These are phyloP conservation scores for Rhizoctonia solani DNA, from an alignment of 1,284 basidiomycete genomes.

Conservation along the genomic window DNA sequence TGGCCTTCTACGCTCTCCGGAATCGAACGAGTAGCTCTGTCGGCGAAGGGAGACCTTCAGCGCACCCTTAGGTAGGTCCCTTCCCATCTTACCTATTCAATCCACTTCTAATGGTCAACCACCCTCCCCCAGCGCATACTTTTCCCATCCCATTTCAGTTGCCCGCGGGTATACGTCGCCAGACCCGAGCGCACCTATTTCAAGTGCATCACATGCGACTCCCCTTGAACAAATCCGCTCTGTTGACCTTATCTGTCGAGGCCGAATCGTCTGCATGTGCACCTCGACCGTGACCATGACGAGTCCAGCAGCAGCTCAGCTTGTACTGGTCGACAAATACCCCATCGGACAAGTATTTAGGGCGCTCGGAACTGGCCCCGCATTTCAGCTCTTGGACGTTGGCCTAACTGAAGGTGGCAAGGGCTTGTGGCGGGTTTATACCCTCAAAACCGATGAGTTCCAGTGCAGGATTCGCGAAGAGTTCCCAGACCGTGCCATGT, in stretches of 20 bases:
- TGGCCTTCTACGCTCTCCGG: constrained; percentile 57
- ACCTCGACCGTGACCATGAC: constrained; percentile 35
- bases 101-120: neutral
- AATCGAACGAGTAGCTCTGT: constrained; percentile 65
- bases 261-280: constrained; percentile 35
- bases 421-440: constrained; percentile 49
- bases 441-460: constrained; percentile 58
- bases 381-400: constrained; percentile 60
- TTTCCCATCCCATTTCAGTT: constrained; percentile 61
- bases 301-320: constrained; percentile 45
- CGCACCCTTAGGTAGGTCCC: constrained; percentile 59
- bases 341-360: constrained; percentile 71
- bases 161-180: constrained; percentile 60
- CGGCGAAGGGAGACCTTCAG: constrained; percentile 67
- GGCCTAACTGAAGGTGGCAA: constrained; percentile 37
- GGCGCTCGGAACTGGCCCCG: constrained; percentile 52
- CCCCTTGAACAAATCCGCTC: constrained; percentile 66
- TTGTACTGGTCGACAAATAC: constrained; percentile 68
- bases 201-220: constrained; percentile 51
- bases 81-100: neutral
- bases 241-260: constrained; percentile 62
- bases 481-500: constrained; percentile 68
- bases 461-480: constrained; percentile 67
- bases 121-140: constrained; percentile 56
- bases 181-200: constrained; percentile 37